Conservation (phyloP, 306 rosid species). For the Erythrophleum fordii region DNA sequence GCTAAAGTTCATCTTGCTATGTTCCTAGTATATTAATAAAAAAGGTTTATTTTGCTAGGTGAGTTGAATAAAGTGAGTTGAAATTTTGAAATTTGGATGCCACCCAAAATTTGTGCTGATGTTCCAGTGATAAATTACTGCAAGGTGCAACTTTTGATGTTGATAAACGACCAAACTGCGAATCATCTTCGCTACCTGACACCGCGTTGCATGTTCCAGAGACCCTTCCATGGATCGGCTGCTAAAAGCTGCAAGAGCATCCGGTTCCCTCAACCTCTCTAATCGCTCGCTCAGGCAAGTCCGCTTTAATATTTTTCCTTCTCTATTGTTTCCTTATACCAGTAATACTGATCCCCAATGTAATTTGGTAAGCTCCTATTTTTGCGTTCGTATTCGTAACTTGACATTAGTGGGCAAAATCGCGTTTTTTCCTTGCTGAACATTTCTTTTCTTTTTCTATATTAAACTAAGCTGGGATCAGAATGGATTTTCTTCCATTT, state of each 20-base stretch:
- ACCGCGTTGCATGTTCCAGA: neutral
- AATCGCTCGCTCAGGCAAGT: conserved; percentile 82
- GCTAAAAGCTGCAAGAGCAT: conserved; percentile 84
- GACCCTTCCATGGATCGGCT: conserved; percentile 68
- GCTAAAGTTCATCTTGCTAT: too few relatives aligned
- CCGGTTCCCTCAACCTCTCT: conserved; percentile 96
- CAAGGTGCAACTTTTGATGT: neutral
- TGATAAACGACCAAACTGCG: neutral
- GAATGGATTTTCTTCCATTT: neutral
- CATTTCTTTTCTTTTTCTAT: neutral
- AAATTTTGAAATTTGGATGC: neutral
- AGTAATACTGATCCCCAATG: neutral
- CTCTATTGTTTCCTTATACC: neutral
- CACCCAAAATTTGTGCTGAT: neutral
- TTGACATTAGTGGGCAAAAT: neutral
- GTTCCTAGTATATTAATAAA: too few relatives aligned
- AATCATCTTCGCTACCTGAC: neutral
- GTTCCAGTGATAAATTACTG: neutral
- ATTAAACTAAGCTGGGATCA: neutral
- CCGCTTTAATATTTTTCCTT: neutral
- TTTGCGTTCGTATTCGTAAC: neutral
- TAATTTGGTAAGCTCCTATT: neutral
- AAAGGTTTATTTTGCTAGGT: too few relatives aligned
- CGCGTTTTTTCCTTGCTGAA: neutral
- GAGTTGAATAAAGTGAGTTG: neutral